A percentile compares a stretch with the other conserved stretches of the same genome.
These are phyloP conservation scores for Aegilops longissima DNA, from an alignment of 176 grass and related monocot species.

Conservation along the genomic window DNA sequence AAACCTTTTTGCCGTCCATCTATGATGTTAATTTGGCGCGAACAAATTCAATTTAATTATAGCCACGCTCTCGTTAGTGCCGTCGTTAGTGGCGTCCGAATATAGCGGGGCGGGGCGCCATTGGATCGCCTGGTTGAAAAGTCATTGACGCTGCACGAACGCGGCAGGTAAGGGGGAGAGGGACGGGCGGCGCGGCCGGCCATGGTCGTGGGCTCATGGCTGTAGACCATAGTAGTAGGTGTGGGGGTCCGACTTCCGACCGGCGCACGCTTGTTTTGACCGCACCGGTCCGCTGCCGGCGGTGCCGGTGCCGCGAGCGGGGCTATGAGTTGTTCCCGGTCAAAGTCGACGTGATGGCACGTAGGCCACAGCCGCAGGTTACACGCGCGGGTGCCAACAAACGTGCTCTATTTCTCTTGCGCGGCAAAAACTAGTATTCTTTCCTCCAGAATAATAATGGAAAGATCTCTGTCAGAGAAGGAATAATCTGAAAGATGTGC, in stretches of 20 bases:
- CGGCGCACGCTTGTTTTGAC: slow-evolving; percentile 43
- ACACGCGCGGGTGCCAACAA: neutral
- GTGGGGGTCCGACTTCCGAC: slow-evolving; percentile 1
- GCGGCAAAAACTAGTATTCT: neutral
- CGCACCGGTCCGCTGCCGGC: neutral
- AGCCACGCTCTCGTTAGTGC: too few relatives aligned
- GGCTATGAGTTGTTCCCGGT: neutral
- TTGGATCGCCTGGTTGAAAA: neutral
- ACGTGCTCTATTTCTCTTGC: neutral
- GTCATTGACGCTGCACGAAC: neutral
- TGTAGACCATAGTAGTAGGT: neutral
- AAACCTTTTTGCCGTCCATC: neutral
- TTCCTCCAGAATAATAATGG: neutral
- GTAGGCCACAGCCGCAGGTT: neutral
- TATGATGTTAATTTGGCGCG: neutral
- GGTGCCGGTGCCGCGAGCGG: neutral
- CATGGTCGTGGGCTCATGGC: neutral
- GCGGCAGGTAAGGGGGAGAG: neutral
- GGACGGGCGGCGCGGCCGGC: neutral
- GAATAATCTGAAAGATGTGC: neutral
- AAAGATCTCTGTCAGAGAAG: too few relatives aligned
- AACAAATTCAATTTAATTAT: neutral
- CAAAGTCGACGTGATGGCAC: slow-evolving; percentile 36
- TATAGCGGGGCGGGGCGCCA: neutral
- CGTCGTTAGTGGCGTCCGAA: neutral